phyloP scores from a whole-genome alignment of 768 basidiomycete genomes.

The Phaffia australis region DNA sequence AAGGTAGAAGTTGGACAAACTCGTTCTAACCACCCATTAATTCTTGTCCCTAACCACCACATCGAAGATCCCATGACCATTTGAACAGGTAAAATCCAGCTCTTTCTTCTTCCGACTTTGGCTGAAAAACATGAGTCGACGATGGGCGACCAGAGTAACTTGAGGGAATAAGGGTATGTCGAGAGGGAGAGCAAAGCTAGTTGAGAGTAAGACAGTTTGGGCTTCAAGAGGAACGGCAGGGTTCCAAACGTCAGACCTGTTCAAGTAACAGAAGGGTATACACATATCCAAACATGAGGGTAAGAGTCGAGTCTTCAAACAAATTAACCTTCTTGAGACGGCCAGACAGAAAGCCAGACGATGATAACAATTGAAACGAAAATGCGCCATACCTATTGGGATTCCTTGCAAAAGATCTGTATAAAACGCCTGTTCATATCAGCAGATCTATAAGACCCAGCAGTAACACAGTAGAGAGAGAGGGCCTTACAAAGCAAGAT shows the following conservation, averaged over 20 bases:
- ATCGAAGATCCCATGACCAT: slow-evolving; percentile 65
- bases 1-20: background rate
- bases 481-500: slow-evolving; percentile 71
- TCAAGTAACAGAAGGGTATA: background rate
- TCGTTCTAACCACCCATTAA: slow-evolving; percentile 24
- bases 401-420: slow-evolving; percentile 62
- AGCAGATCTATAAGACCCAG: background rate
- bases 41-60: slow-evolving; percentile 40
- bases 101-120: slow-evolving; percentile 83
- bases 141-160: slow-evolving; percentile 92
- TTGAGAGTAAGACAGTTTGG: slow-evolving; percentile 93
- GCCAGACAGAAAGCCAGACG: background rate
- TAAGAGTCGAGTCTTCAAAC: background rate
- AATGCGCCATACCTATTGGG: slow-evolving; percentile 50
- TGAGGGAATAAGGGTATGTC: slow-evolving; percentile 71
- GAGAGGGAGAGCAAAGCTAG: slow-evolving; percentile 86
- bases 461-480: slow-evolving; percentile 1
- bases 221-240: slow-evolving; percentile 87
- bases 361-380: slow-evolving; percentile 34
- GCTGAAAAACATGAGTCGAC: slow-evolving; percentile 80
- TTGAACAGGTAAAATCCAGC: slow-evolving; percentile 99
- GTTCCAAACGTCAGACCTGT: slow-evolving; percentile 78
- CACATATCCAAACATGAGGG: background rate
- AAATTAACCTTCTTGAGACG: background rate
- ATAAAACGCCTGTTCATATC: background rate